A percentile compares a stretch with the other conserved stretches of the same genome.
Evolutionary conservation across 31 red algal genomes (phyloP).

Genomic region (Odonthalia washingtoniensis): DNA sequence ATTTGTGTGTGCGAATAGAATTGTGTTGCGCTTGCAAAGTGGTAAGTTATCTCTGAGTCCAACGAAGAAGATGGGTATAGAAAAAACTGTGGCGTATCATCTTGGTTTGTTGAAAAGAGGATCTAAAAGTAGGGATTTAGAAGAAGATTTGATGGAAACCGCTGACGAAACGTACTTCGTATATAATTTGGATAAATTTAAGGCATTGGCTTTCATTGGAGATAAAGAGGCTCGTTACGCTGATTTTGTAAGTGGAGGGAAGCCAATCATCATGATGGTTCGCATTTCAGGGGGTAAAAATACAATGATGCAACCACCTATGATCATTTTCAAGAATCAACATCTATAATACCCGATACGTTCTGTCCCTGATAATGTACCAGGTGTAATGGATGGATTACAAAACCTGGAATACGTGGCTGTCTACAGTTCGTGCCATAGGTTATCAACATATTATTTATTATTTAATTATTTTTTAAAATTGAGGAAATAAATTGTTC

Average conservation of each 20-base stretch:
- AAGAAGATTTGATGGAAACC: background rate
- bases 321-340: conserved; percentile 14
- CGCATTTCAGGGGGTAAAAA: background rate
- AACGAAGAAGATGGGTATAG: background rate
- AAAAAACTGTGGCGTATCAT: background rate
- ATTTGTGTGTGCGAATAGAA: background rate
- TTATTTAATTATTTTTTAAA: no score
- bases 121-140: background rate
- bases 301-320: background rate
- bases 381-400: conserved; percentile 20
- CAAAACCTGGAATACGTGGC: background rate
- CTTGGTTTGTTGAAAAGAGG: background rate
- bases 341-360: background rate
- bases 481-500: no score
- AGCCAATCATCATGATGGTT: conserved; percentile 26
- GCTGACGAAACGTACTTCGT: conserved; percentile 20
- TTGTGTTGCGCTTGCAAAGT: conserved; percentile 1
- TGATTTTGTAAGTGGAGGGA: conserved; percentile 13
- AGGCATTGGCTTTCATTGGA: background rate
- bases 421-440: no score
- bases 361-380: background rate
- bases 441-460: no score
- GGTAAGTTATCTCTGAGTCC: background rate
- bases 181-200: background rate
- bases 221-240: background rate